A percentile compares a stretch with the other conserved stretches of the same genome.
Conservation (phyloP, 2,329 filamentous ascomycete genomes). For the Nemania sp. region DNA sequence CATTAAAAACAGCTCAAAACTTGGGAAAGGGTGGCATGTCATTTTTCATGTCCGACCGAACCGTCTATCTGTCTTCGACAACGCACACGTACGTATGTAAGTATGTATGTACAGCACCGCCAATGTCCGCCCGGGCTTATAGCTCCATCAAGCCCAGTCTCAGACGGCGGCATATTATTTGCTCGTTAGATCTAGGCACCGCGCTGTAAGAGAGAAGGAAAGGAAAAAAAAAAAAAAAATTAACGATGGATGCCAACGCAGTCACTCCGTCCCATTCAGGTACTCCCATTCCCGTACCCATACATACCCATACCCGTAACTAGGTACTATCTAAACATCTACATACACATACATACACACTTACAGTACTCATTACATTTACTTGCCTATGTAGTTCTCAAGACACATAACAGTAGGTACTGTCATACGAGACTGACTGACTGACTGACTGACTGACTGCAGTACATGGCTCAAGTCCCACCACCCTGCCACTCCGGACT, state of each 20-base stretch:
- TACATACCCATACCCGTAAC: neutral
- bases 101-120: slow-evolving; percentile 27
- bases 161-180: slow-evolving; percentile 38
- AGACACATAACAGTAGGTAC: neutral
- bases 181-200: slow-evolving; percentile 34
- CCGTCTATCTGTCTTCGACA: slow-evolving; percentile 29
- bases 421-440: too few relatives aligned
- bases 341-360: too few relatives aligned
- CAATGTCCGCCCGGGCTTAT: slow-evolving; percentile 37
- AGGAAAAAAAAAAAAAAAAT: neutral
- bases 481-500: slow-evolving; percentile 36
- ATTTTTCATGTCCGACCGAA: neutral
- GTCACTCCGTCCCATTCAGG: too few relatives aligned
- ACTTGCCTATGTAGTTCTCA: too few relatives aligned
- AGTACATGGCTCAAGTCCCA: slow-evolving; percentile 33
- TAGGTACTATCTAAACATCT: too few relatives aligned
- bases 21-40: slow-evolving; percentile 13
- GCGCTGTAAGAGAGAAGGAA: slow-evolving; percentile 41
- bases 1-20: slow-evolving; percentile 6
- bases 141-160: slow-evolving; percentile 27
- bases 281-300: slow-evolving; percentile 29
- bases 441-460: too few relatives aligned
- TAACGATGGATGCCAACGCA: slow-evolving; percentile 45
- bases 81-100: slow-evolving; percentile 10
- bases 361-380: too few relatives aligned